Base-by-base conservation (phyloP, 176 grass and related monocot species). In the Paspalum vaginatum region DNA sequence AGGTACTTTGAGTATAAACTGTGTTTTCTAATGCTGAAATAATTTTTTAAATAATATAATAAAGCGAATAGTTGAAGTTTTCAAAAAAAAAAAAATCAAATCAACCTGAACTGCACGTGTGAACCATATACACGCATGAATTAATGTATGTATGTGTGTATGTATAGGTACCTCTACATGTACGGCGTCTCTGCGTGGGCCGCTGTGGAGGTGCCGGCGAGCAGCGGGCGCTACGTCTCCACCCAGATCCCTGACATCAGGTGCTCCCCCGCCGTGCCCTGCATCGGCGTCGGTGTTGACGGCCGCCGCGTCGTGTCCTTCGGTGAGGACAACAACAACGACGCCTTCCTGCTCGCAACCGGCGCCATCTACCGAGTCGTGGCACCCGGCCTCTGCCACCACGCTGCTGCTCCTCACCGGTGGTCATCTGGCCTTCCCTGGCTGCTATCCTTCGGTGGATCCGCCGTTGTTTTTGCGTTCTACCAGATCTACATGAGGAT, bases 301-400 rank as follows among this genome's bases (percentile, higher is more conserved):
- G 6, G 38, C 70, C 9, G 74, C 41, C 18, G 79, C 18, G 79
- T 86, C 18, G 62, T 70, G 17, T 88, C 85, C 4, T 85, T 85
- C 27, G 85, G 85, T 6, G 85, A 85, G 72, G 89, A 91, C 66
- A 91, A 88, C 69, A 91, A 32, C 65, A 88, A 85, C 47, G 89
- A 91, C 18, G 70, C 78, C 6, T 91, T 83, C 62, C 7, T 91
- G 16, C 32, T 91, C 48, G 55, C 81, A 13, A 79, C 17, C 21
- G 85, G 81, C 13, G 89, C 81, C 0, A 71, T 91, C 2, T 91
- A 88, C 77, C 65, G 89, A 9, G 77, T 91, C 37, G 85, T 85
- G 2, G 49, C 77, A 32, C 85, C 85, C 8, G 85, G 89, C 61
- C 60, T 72, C 22, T 91, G 89, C 40, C 65, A n/a, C 44, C 61